Evolutionary conservation across 306 rosid species (phyloP), one percentile per base, ranked within the genome.

Genomic region (Rosa persica): DNA sequence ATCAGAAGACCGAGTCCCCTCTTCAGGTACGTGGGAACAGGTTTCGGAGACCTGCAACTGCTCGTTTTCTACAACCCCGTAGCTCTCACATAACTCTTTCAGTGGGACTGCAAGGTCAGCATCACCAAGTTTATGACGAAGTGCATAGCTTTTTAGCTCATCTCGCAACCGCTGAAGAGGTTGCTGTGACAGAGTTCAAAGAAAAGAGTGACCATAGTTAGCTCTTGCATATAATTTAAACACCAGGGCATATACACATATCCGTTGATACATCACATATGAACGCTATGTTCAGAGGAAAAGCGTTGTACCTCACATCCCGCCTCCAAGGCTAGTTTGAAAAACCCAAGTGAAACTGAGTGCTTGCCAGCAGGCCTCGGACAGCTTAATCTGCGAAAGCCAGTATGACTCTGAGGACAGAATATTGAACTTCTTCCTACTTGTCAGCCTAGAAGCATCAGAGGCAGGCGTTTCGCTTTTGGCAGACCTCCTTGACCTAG

Each of bases 261-360:
- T 70, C 12, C 16, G 4, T 42, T 40, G 19, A 42, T 12, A 20
- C 49, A 42, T 68, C 8, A 68, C 11, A n/a, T 25, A 27, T 3
- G 2, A 30, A 13, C 9, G 2, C 3, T 8, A 11, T 17, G 27
- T 20, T 67, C 27, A 20, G 8, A n/a, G 16, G 57, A n/a, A n/a
- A n/a, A n/a, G n/a, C n/a, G 8, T 61, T 30, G 30, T 88, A 95
- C 98, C 97, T 92, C 94, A 76, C 95, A 88, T 65, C 91, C 91
- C 61, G 97, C 93, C 77, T 92, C 96, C 75, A 91, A 80, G 46
- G 98, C 97, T 36, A 95, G 78, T 80, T 88, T 95, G 85, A 95
- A 95, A 75, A 95, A 88, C 27, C 96, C 98, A 58, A 95, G 91
- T 27, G 98, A 92, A 85, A 95, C 73, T 10, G 84, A 83, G 86